Conservation (phyloP, 805 yeast species). For the Phaffomyces opuntiae region DNA sequence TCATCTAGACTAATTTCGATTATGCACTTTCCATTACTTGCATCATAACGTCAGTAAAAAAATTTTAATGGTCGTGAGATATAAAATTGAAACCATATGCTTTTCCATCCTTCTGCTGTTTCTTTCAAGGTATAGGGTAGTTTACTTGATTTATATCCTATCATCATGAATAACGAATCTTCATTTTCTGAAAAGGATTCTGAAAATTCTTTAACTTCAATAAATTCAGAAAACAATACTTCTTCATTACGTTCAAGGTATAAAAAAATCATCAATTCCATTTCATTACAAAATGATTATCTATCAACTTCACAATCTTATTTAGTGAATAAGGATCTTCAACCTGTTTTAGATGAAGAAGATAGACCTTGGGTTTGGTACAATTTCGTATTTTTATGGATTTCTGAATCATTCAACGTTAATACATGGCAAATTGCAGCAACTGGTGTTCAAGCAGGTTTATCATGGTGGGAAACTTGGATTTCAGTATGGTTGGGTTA, state of each 20-base stretch:
- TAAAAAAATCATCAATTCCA: slow-evolving; percentile 4
- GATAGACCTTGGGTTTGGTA: slow-evolving; percentile 85
- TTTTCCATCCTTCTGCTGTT: too few species aligned
- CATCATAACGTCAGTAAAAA: too few species aligned
- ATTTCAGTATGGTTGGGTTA: slow-evolving; percentile 85
- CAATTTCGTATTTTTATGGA: slow-evolving; percentile 75
- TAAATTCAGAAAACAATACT: too few species aligned
- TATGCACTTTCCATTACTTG: too few species aligned
- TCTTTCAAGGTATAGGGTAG: not conserved
- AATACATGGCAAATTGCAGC: slow-evolving; percentile 91
- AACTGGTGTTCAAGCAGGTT: slow-evolving; percentile 69
- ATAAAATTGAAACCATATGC: too few species aligned
- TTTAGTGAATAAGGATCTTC: slow-evolving; percentile 65
- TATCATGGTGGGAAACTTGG: slow-evolving; percentile 92
- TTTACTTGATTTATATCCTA: not conserved
- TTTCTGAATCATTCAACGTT: slow-evolving; percentile 84
- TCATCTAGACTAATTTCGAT: too few species aligned
- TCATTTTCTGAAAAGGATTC: not conserved
- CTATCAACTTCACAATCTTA: slow-evolving; percentile 55
- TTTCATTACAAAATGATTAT: slow-evolving; percentile 17
- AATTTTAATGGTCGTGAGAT: too few species aligned
- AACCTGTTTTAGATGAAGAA: slow-evolving; percentile 60
- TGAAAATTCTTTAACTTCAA: not conserved
- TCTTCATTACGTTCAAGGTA: not conserved
- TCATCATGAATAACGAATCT: not conserved